Base-by-base conservation (phyloP, 1,139 yeast species). In the Zygoascus meyerae region DNA sequence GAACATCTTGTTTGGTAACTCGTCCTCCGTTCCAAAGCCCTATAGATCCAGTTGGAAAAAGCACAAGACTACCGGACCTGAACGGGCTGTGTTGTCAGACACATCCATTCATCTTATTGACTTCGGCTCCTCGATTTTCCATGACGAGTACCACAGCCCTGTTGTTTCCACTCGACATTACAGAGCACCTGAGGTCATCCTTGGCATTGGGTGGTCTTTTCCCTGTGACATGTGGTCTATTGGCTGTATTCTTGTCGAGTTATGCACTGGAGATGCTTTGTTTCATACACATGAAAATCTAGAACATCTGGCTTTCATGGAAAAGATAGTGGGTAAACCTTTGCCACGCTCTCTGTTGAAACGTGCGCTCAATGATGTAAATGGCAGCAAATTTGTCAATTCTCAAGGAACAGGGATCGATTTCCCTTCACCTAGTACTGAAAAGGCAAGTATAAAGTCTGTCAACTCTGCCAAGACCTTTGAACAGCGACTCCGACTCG, bases 211-310 rank as follows among this genome's bases (percentile, higher is more conserved):
- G 34, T 94, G 98, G 75, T 84, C 95, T 3, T 83, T 75, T 30
- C 95, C 98, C 1, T 92, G 98, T 66, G 99, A 94, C 65, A 72
- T 92, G 68, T 94, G 98, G 99, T 86, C 96, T 1, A 75, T 92
- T 48, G 99, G 97, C 0, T 90, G 98, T 64, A 89, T 94, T 12
- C 69, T 94, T 39, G 90, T 89, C 10, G 98, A 94, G 66, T 69
- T 94, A 45, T 82, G 86, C 44, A 86, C 95, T 29, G 99, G 98
- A n/a, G 95, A 87, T 58, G 96, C 97, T 0, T 68, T 94, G 30
- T 94, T 92, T 66, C 90, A 86, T 55, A 94, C 97, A 1, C 97
- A 92, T 64, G 97, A 92, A 61, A 90, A 92, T 64, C 70, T 82
- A 49, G 97, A 92, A 65, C 98, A 94, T 67, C 72, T 94, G 63